Evolutionary conservation across 352 stramenopile genomes (phyloP).

Genomic region (Phytophthora constricta): DNA sequence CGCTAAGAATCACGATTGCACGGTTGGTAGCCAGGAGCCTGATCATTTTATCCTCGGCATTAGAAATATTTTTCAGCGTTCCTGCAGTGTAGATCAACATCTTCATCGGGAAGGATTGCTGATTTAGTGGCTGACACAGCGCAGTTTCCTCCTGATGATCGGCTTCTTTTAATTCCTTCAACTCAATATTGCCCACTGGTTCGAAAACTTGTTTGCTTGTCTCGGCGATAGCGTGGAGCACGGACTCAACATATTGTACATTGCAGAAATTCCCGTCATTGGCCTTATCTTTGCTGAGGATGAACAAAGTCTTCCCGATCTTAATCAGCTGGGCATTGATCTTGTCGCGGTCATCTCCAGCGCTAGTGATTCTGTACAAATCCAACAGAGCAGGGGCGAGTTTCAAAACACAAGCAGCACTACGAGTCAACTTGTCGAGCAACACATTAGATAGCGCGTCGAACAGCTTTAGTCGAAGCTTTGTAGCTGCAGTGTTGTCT

Average conservation of each 20-base stretch:
- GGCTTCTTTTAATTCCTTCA: constrained; percentile 13
- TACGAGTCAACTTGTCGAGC: constrained; percentile 44
- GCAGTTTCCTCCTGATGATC: neutral
- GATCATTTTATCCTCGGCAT: constrained; percentile 59
- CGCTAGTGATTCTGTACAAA: constrained; percentile 29
- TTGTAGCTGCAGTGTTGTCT: constrained; percentile 3
- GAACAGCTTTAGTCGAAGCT: constrained; percentile 41
- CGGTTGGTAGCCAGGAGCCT: constrained; percentile 70
- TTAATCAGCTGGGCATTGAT: constrained; percentile 27
- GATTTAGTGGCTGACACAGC: neutral
- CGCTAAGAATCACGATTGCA: constrained; percentile 59
- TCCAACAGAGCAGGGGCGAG: constrained; percentile 50
- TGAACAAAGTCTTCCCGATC: constrained; percentile 70
- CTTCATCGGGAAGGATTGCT: constrained; percentile 28
- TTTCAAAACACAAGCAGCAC: constrained; percentile 43
- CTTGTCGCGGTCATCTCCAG: constrained; percentile 7
- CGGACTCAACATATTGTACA: constrained; percentile 67
- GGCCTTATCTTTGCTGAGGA: constrained; percentile 71
- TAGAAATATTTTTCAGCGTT: constrained; percentile 81
- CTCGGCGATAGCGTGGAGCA: constrained; percentile 48
- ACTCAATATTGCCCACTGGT: neutral
- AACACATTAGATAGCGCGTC: constrained; percentile 17
- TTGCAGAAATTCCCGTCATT: constrained; percentile 76
- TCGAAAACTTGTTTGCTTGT: constrained; percentile 16
- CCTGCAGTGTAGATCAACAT: constrained; percentile 75